Percentiles rank a stretch among this genome's conserved stretches.
Evolutionary conservation across 768 basidiomycete species (phyloP).

Genomic region (Rhodotorula taiwanensis): DNA sequence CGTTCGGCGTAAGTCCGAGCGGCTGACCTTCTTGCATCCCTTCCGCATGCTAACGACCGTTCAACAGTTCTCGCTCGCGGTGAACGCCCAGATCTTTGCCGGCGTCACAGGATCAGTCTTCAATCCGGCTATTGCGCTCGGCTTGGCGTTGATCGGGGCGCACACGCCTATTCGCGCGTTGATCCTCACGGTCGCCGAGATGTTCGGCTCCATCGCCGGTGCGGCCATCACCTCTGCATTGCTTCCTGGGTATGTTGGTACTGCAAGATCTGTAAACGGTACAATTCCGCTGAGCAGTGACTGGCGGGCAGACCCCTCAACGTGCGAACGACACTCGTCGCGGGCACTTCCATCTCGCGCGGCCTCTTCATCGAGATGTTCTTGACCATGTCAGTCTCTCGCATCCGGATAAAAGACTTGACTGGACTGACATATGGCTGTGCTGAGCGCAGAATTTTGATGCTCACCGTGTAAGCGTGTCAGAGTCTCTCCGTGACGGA

Average conservation of each 20-base stretch:
- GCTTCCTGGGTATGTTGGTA: slow-evolving; percentile 31
- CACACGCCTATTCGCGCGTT: slow-evolving; percentile 44
- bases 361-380: slow-evolving; percentile 49
- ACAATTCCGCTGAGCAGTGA: too few relatives aligned
- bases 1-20: slow-evolving; percentile 1
- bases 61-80: slow-evolving; percentile 10
- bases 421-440: too few relatives aligned
- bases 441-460: too few relatives aligned
- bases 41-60: neutral
- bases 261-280: too few relatives aligned
- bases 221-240: slow-evolving; percentile 6
- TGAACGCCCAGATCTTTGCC: slow-evolving; percentile 21
- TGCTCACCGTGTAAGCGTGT: too few relatives aligned
- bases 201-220: slow-evolving; percentile 46
- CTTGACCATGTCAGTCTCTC: slow-evolving; percentile 44
- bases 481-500: too few relatives aligned
- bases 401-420: too few relatives aligned
- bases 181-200: slow-evolving; percentile 43
- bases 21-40: neutral
- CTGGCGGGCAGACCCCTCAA: slow-evolving; percentile 12
- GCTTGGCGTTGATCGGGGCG: slow-evolving; percentile 46
- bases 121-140: slow-evolving; percentile 42
- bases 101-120: slow-evolving; percentile 17
- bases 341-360: slow-evolving; percentile 42
- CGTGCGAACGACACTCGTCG: slow-evolving; percentile 32